Base-by-base conservation (phyloP, 495 filamentous ascomycete genomes). In the Bacidia gigantensis region DNA sequence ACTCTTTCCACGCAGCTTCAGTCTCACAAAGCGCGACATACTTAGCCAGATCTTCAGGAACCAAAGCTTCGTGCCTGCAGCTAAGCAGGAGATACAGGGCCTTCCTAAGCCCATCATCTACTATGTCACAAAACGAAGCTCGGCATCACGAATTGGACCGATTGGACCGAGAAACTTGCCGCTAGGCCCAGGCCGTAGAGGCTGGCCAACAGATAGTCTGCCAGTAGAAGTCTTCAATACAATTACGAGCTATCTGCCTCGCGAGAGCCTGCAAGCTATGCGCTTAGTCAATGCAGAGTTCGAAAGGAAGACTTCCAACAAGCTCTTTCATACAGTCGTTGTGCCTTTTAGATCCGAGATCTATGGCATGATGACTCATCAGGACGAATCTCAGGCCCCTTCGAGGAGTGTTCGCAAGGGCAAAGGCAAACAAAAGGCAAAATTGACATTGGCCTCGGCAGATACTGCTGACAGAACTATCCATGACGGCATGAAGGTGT, bases 231-330 rank as follows among this genome's bases (percentile, higher is more conserved):
- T 80, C 1, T 77, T 71, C 57, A 60, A 67, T 20, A 45, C 63
- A 18, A 74, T 80, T 20, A 64, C 67, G 5, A 32, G 44, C 1
- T 59, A 70, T 54, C 63, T 81, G 2, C 60, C 73, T 5, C 75
- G 72, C 11, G 65, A 72, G 11, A 68, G 69, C 44, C 55, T 76
- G 17, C 62, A 72, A 55, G 60, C 55, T 3, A 67, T 81, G 69
- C 73, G 78, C 3, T 60, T 79, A 21, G 76, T 78, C 1, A 72
- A 66, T 57, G 58, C 57, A 17, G 76, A 79, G 50, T 77, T 78
- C 51, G 73, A 78, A 49, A 47, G 50, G 3, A 71, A 71, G 46
- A 64, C 77, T 0, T 73, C 74, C 1, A 56, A 62, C 18, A 52
- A 58, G 3, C 61, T 75, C 10, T 78, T 80, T 56, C 56, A 62